These are phyloP conservation scores for Alopecurus myosuroides DNA, from an alignment of 176 grass and related monocot genomes.

Conservation along the genomic window DNA sequence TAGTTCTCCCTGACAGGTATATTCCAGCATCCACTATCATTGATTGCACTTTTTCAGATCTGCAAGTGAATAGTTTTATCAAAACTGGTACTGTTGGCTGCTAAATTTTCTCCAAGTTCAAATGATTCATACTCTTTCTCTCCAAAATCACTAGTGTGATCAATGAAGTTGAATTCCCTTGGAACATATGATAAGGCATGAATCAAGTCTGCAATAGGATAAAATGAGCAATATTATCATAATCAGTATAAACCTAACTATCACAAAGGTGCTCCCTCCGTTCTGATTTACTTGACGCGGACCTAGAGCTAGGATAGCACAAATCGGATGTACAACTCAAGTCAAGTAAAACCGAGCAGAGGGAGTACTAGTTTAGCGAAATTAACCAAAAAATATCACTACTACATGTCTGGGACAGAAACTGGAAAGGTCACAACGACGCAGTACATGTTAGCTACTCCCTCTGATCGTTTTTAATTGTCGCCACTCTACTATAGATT, in stretches of 20 bases:
- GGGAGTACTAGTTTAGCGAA: not conserved
- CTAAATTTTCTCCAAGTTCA: slow-evolving; percentile 17
- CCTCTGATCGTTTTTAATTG: no score
- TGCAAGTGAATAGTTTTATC: slow-evolving; percentile 30
- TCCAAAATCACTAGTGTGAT: slow-evolving; percentile 77
- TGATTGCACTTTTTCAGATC: slow-evolving; percentile 73
- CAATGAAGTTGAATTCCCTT: slow-evolving; percentile 68
- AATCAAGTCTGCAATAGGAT: slow-evolving; percentile 57
- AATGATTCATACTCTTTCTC: slow-evolving; percentile 53
- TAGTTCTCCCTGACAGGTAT: slow-evolving; percentile 84
- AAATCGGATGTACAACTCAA: no score
- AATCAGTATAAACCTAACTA: not conserved
- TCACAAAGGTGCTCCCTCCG: no score
- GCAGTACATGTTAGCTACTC: not conserved
- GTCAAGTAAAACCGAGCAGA: no score
- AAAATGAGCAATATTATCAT: not conserved
- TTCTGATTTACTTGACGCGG: no score
- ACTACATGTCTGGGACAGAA: not conserved
- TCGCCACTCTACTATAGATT: no score
- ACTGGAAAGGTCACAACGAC: not conserved
- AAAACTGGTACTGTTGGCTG: slow-evolving; percentile 2
- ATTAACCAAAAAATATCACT: not conserved
- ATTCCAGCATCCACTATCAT: slow-evolving; percentile 98
- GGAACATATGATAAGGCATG: slow-evolving; percentile 65
- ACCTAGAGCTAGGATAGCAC: no score